phyloP scores from a whole-genome alignment of 2,329 filamentous ascomycete species.

The Penicillium sp. region DNA sequence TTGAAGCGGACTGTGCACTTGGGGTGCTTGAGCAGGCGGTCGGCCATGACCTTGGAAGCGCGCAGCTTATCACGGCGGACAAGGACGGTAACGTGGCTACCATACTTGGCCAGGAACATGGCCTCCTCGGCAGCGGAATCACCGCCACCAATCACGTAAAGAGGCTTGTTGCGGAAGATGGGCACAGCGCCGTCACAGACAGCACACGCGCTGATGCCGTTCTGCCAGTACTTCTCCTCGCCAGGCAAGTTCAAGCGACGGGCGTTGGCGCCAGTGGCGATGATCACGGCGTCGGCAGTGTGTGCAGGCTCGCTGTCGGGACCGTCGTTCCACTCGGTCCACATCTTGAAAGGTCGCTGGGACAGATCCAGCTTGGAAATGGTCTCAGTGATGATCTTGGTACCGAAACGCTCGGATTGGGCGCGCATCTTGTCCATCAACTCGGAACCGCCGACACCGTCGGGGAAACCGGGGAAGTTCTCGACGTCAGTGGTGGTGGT shows the following conservation, averaged over 20 bases:
- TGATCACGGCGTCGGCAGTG: conserved; percentile 87
- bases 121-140: conserved; percentile 97
- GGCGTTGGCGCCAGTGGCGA: conserved; percentile 92
- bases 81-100: conserved; percentile 86
- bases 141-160: conserved; percentile 93
- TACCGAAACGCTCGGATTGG: conserved; percentile 88
- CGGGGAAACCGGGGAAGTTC: conserved; percentile 94
- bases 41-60: conserved; percentile 87
- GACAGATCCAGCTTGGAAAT: conserved; percentile 83
- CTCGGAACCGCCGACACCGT: conserved; percentile 76
- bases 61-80: conserved; percentile 82
- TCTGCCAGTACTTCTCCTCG: conserved; percentile 96
- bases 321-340: conserved; percentile 76
- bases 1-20: conserved; percentile 92
- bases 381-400: conserved; percentile 87
- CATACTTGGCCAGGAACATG: conserved; percentile 96
- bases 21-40: conserved; percentile 70
- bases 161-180: conserved; percentile 93
- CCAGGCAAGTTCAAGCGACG: conserved; percentile 74
- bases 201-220: conserved; percentile 90
- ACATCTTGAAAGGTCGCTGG: conserved; percentile 81
- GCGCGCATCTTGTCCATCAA: conserved; percentile 95
- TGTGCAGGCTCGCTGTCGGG: conserved; percentile 63
- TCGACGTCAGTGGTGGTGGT: conserved; percentile 98
- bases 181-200: conserved; percentile 96